Evolutionary conservation across 495 filamentous ascomycete genomes (phyloP).

Genomic region (Pyrenopolyporus hunteri): DNA sequence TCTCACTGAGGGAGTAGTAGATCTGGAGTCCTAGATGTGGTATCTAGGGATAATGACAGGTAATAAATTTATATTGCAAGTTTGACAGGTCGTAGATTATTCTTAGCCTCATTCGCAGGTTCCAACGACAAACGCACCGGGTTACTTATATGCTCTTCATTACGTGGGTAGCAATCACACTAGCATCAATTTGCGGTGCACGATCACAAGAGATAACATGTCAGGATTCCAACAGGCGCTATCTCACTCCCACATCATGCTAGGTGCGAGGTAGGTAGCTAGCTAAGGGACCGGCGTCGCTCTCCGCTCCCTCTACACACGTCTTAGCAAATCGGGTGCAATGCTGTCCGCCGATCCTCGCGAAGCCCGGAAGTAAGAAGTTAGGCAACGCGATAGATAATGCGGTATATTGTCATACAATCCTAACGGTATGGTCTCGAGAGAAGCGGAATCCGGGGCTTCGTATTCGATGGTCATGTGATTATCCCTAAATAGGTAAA

Average conservation of each 20-base stretch:
- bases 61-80: neutral
- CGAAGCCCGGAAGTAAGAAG: too few species aligned
- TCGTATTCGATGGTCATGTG: slow-evolving; percentile 1
- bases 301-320: too few species aligned
- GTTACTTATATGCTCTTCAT: neutral
- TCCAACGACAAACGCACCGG: slow-evolving; percentile 8
- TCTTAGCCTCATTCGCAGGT: neutral
- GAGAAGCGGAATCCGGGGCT: neutral
- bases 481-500: neutral
- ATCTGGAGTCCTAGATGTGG: slow-evolving; percentile 9
- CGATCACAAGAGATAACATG: slow-evolving; percentile 4
- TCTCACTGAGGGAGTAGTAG: slow-evolving; percentile 7
- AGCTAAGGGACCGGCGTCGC: too few species aligned
- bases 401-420: neutral
- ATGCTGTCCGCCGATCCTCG: too few species aligned
- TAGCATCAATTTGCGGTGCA: neutral
- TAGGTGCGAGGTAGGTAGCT: too few species aligned
- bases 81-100: neutral
- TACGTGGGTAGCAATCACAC: neutral
- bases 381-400: too few species aligned
- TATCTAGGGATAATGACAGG: neutral
- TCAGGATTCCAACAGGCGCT: too few species aligned
- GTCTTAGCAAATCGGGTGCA: too few species aligned
- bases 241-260: neutral
- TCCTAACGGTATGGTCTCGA: slow-evolving; percentile 1